Evolutionary conservation across 257 asterid genomes (phyloP), one percentile per base, ranked within the genome.

Genomic region (Handroanthus guayacan): DNA sequence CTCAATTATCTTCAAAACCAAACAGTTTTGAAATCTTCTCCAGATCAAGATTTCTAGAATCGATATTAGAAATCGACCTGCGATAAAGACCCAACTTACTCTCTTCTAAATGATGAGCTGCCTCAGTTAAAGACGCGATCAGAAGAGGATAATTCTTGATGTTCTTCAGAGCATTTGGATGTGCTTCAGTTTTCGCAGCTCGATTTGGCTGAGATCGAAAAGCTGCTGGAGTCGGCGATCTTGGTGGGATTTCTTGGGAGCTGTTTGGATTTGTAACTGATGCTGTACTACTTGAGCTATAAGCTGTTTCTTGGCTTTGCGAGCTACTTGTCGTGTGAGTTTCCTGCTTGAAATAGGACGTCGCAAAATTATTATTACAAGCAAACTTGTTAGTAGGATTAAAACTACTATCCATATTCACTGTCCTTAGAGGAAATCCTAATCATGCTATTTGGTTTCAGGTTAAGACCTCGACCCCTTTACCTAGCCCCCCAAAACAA

Each of bases 111-210:
- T 87, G 95, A 61, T 86, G 87, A 14, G 92, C 87, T 67, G 91
- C 85, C 81, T 91, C 94, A 1, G 90, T 86, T 70, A 89, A 81
- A n/a, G 94, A 92, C 39, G 96, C 97, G 39, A 92, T 76, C n/a
- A 92, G 79, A 72, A 92, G 89, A 41, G 98, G 97, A 73, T 89
- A 90, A 77, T 92, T 92, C 86, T 92, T 91, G 74, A 90, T 89
- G 86, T 92, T 92, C 50, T 88, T 92, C n/a, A 89, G 89, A 12
- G 98, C 98, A 80, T 89, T 89, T 0, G 98, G 94, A 77, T 90
- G 98, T 34, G 92, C 96, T 71, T 92, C 98, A 0, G 96, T 92
- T 82, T 82, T 91, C 5, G 96, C 86, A 69, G 90, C 65, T n/a
- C 84, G 85, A 37, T 75, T 80, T 1, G 56, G 83, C 74, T 69